Base-by-base conservation (phyloP, 2,329 filamentous ascomycete species). In the Neonectria neomacrospora region DNA sequence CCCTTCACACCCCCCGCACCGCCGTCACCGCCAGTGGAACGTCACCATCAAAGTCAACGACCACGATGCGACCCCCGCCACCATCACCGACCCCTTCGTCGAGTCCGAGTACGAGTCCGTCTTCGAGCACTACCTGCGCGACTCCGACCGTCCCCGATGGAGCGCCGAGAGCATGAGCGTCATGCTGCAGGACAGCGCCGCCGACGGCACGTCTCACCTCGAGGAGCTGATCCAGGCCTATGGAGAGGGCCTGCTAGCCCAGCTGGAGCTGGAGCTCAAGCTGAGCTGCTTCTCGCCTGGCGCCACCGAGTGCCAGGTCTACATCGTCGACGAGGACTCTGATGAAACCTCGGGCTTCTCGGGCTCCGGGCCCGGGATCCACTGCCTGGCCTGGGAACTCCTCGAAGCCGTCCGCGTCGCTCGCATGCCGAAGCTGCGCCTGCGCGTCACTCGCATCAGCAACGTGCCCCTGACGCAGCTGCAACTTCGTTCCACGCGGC, bases 121-220 rank as follows among this genome's bases (percentile, higher is more conserved):
- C 22, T 62, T 62, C 26, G 59, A 62, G 23, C 59, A 57, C 53
- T 62, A 62, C 53, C 59, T 62, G 47, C 59, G 54, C 32, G 59
- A 62, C 59, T 62, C 59, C 18, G 59, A 62, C 23, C 59, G 59
- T 2, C 53, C 53, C 6, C 23, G 30, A 56, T 62, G 59, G 59
- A 62, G 39, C 30, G 45, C 59, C 45, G 59, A 62, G 45, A 51
- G 39, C 47, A 62, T 62, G 47, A 57, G 23, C 23, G 53, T 47
- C 39, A 62, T 45, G 28, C 18, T 62, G 53, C 54, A 47, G 22
- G 59, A 62, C 28, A 28, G 23, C 37, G 47, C 26, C 30, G 48
- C 18, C 18, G 47, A 45, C 9, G 51, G 30, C n/a, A 18, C 53
- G 5, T 37, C 39, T 3, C 39, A 11, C 14, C 59, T 62, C 16